A percentile compares a stretch with the other conserved stretches of the same genome.
phyloP scores from a whole-genome alignment of 2,329 filamentous ascomycete species.

The Alternaria postmessia region DNA sequence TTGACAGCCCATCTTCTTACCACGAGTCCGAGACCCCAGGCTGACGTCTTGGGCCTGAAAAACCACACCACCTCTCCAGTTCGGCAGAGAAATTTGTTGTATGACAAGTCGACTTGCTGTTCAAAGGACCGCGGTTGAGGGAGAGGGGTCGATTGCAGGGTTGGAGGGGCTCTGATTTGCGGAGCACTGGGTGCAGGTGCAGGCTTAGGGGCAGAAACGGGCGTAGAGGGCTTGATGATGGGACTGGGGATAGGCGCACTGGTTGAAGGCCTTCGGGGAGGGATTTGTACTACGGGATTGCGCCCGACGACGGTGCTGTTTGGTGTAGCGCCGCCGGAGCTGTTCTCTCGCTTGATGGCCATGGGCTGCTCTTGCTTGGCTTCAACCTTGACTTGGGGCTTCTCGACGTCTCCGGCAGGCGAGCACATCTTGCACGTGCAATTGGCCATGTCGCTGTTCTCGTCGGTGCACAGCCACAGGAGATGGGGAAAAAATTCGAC shows the following conservation, averaged over 20 bases:
- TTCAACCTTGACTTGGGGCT: constrained; percentile 37
- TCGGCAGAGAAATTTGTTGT: constrained; percentile 60
- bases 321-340: constrained; percentile 15
- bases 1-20: constrained; percentile 55
- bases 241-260: constrained; percentile 36
- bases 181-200: constrained; percentile 18
- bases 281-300: constrained; percentile 39
- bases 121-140: constrained; percentile 55
- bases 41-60: constrained; percentile 53
- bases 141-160: constrained; percentile 48
- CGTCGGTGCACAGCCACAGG: constrained; percentile 64
- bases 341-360: constrained; percentile 40
- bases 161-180: constrained; percentile 33
- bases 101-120: constrained; percentile 59
- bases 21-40: constrained; percentile 65
- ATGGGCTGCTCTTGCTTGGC: constrained; percentile 28
- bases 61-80: constrained; percentile 67
- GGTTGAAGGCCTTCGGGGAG: constrained; percentile 29
- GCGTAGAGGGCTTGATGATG: constrained; percentile 25
- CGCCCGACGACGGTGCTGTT: constrained; percentile 12
- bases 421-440: constrained; percentile 67
- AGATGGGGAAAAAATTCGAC: constrained; percentile 68
- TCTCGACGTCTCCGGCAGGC: constrained; percentile 55
- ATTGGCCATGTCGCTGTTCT: constrained; percentile 61
- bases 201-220: constrained; percentile 1